These are phyloP conservation scores for Tephrocybe sp. DNA, from an alignment of 768 basidiomycete species.

Conservation along the genomic window DNA sequence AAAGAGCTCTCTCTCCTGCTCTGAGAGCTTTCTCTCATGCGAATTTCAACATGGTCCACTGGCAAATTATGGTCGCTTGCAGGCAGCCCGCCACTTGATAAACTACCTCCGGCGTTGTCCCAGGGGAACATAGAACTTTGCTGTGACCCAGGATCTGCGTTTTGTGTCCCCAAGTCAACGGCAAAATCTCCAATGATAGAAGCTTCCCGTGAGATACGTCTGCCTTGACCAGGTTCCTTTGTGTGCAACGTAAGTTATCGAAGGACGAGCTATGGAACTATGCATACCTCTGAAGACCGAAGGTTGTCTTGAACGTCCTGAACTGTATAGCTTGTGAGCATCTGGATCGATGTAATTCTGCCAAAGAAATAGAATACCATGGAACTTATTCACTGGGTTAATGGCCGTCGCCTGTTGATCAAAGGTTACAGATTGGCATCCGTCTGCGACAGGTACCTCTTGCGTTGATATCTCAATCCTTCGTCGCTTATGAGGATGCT, in stretches of 20 bases:
- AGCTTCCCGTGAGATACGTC: constrained; percentile 60
- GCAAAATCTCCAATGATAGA: constrained; percentile 53
- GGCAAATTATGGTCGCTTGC: constrained; percentile 44
- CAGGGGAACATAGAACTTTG: constrained; percentile 77
- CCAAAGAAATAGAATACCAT: neutral
- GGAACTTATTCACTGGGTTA: neutral
- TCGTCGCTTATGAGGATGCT: constrained; percentile 48
- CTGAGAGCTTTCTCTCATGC: constrained; percentile 51
- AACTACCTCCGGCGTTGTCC: constrained; percentile 73
- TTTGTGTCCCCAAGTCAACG: constrained; percentile 38
- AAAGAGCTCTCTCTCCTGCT: constrained; percentile 62
- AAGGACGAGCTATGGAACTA: neutral
- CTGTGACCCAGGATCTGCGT: constrained; percentile 53
- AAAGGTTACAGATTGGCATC: neutral
- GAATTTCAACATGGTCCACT: constrained; percentile 52
- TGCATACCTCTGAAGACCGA: constrained; percentile 60
- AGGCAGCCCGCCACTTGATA: constrained; percentile 48
- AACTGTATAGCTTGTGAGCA: neutral
- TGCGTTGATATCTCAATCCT: constrained; percentile 26
- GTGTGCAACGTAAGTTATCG: neutral
- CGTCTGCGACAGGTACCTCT: neutral
- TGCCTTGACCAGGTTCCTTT: constrained; percentile 86
- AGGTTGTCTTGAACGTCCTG: constrained; percentile 16
- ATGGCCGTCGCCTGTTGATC: neutral
- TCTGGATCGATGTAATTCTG: neutral